phyloP scores from a whole-genome alignment of 2,329 filamentous ascomycete genomes.

The Fusarium sp. region DNA sequence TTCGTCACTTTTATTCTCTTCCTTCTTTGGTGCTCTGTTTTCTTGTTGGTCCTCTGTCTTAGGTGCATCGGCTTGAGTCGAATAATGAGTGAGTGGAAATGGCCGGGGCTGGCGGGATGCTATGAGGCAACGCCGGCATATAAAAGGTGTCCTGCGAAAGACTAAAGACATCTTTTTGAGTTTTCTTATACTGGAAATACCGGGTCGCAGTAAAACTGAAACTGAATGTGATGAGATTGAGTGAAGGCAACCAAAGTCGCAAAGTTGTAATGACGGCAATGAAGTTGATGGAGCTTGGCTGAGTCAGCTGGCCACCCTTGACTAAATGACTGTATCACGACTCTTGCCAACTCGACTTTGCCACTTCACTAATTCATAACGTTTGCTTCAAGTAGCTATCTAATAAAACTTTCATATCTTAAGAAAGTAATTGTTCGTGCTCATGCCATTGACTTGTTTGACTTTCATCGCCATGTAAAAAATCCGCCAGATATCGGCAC shows the following conservation, averaged over 20 bases:
- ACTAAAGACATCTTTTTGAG: conserved; percentile 6
- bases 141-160: conserved; percentile 19
- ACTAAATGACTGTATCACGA: not conserved
- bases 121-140: conserved; percentile 43
- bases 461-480: conserved; percentile 2
- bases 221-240: not conserved
- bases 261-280: conserved; percentile 27
- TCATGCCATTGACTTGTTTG: conserved; percentile 17
- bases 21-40: conserved; percentile 2
- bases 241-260: not conserved
- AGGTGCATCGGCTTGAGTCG: conserved; percentile 30
- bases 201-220: not conserved
- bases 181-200: no score
- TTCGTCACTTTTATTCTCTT: not conserved
- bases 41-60: conserved; percentile 15
- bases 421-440: conserved; percentile 6
- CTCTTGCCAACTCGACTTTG: not conserved
- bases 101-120: conserved; percentile 9
- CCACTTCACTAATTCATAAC: conserved; percentile 7
- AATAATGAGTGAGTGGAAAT: conserved; percentile 30
- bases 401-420: conserved; percentile 8
- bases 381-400: conserved; percentile 11
- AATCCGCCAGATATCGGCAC: conserved; percentile 31
- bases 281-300: conserved; percentile 19
- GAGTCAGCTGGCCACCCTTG: conserved; percentile 35